Evolutionary conservation across 495 filamentous ascomycete species (phyloP).

Genomic region (Oleoguttula mirabilis): DNA sequence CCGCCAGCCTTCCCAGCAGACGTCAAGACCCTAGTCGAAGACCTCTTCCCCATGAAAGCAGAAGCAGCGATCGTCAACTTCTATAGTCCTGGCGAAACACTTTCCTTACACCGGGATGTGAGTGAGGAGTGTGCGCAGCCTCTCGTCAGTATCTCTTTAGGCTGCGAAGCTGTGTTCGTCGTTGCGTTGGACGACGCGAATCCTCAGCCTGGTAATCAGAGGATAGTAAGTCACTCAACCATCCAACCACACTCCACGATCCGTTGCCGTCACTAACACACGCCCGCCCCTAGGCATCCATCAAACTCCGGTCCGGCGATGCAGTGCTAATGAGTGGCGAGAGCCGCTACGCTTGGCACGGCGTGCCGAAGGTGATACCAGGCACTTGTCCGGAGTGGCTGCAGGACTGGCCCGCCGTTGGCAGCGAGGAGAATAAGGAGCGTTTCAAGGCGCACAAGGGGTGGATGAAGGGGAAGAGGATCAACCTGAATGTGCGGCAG

Average conservation of each 20-base stretch:
- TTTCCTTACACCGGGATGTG: conserved; percentile 82
- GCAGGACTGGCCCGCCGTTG: conserved; percentile 56
- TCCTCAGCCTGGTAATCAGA: too few species aligned
- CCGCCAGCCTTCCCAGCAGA: conserved; percentile 69
- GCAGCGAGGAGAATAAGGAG: conserved; percentile 20
- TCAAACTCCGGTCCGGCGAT: conserved; percentile 66
- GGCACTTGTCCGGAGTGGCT: conserved; percentile 66
- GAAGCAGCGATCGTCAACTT: conserved; percentile 88
- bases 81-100: conserved; percentile 75
- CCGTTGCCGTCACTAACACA: conserved; percentile 49
- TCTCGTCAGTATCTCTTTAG: conserved; percentile 72
- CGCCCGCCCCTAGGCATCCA: conserved; percentile 69
- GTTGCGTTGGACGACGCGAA: conserved; percentile 39
- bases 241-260: background rate
- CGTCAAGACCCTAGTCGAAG: conserved; percentile 48
- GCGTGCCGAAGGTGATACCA: conserved; percentile 68
- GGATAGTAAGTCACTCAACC: conserved; percentile 21
- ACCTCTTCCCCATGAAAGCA: conserved; percentile 55
- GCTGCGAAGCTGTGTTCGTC: conserved; percentile 78
- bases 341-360: conserved; percentile 62
- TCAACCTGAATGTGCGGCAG: conserved; percentile 87
- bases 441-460: conserved; percentile 55
- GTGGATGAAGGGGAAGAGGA: conserved; percentile 75
- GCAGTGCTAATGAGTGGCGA: conserved; percentile 45
- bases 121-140: conserved; percentile 65